Conservation (phyloP, 768 basidiomycete species). For the Boletus tomentosulus region DNA sequence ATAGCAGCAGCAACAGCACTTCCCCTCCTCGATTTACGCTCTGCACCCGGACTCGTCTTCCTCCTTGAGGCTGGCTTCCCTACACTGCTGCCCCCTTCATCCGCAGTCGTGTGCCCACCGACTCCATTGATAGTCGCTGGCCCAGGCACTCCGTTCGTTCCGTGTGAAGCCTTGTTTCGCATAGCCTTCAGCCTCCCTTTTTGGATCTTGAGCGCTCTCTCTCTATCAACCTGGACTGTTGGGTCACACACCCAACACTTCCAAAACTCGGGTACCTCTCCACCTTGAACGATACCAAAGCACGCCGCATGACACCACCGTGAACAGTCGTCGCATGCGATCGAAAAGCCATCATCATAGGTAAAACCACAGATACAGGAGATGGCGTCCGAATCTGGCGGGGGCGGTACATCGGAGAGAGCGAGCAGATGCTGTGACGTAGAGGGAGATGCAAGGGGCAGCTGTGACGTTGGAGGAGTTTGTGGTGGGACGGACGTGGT, state of each 20-base stretch:
- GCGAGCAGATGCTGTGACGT: slow-evolving; percentile 18
- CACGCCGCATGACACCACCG: slow-evolving; percentile 86
- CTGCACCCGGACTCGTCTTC: slow-evolving; percentile 37
- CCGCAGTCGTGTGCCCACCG: slow-evolving; percentile 11
- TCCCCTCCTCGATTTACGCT: slow-evolving; percentile 35
- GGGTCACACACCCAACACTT: slow-evolving; percentile 68
- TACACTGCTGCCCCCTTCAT: slow-evolving; percentile 9
- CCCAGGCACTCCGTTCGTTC: slow-evolving; percentile 17
- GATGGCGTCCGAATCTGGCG: slow-evolving; percentile 44
- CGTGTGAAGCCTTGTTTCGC: slow-evolving; percentile 27
- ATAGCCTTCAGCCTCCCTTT: slow-evolving; percentile 35
- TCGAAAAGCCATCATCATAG: slow-evolving; percentile 80
- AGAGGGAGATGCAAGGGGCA: slow-evolving; percentile 17
- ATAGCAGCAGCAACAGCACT: slow-evolving; percentile 34
- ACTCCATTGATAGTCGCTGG: slow-evolving; percentile 18
- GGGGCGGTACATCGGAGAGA: slow-evolving; percentile 18
- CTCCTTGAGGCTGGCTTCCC: slow-evolving; percentile 29
- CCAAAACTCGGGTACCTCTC: slow-evolving; percentile 68
- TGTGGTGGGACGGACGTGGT: slow-evolving; percentile 11
- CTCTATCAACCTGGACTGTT: slow-evolving; percentile 39
- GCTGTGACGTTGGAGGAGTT: slow-evolving; percentile 12
- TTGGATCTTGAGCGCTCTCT: slow-evolving; percentile 45
- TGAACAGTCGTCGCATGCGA: slow-evolving; percentile 79
- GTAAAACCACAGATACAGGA: slow-evolving; percentile 72
- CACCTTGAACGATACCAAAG: slow-evolving; percentile 54